These are phyloP conservation scores for Spongiforma sp. DNA, from an alignment of 1,284 basidiomycete species.

Conservation along the genomic window DNA sequence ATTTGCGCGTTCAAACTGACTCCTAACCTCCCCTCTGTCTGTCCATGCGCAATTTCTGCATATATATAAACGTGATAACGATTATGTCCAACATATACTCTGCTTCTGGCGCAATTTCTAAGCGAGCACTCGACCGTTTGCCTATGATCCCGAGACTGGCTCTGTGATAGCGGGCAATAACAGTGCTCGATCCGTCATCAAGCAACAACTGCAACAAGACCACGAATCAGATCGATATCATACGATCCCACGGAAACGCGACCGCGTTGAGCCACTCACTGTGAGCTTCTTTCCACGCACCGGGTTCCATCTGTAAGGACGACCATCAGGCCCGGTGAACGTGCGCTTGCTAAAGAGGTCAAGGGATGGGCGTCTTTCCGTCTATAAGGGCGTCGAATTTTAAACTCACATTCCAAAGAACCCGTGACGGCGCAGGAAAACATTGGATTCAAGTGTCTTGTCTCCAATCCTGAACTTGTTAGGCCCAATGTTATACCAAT, in stretches of 20 bases:
- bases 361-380: neutral
- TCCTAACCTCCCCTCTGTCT: constrained; percentile 24
- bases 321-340: constrained; percentile 31
- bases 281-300: constrained; percentile 16
- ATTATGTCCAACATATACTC: constrained; percentile 45
- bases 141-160: constrained; percentile 29
- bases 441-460: constrained; percentile 18
- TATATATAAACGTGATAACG: constrained; percentile 45
- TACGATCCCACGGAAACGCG: neutral
- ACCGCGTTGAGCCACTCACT: constrained; percentile 27
- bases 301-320: constrained; percentile 34
- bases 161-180: constrained; percentile 36
- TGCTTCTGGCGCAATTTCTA: constrained; percentile 41
- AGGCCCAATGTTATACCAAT: constrained; percentile 27
- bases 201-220: constrained; percentile 26
- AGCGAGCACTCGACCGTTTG: constrained; percentile 27
- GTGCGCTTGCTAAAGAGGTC: constrained; percentile 34
- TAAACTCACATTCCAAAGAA: constrained; percentile 22
- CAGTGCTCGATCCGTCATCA: constrained; percentile 20
- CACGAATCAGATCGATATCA: constrained; percentile 1
- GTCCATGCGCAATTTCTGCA: constrained; percentile 40
- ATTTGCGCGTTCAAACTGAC: too few species aligned
- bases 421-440: constrained; percentile 26
- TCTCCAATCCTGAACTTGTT: constrained; percentile 28
- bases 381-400: neutral